phyloP scores from a whole-genome alignment of 495 filamentous ascomycete species.

The Daldinia loculata region DNA sequence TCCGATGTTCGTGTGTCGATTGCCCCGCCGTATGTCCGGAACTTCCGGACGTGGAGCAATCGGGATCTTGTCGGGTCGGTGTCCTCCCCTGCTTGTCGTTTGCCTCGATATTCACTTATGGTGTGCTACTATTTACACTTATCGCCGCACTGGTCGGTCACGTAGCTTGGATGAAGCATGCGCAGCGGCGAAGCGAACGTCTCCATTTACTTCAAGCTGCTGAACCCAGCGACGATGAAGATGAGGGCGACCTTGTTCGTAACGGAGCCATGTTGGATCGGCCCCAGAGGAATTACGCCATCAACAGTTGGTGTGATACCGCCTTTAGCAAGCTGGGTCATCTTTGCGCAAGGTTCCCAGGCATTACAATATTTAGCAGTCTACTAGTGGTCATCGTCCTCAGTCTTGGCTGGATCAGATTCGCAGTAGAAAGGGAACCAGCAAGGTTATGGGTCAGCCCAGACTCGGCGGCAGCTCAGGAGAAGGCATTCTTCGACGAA shows the following conservation, averaged over 20 bases:
- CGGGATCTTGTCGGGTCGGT: constrained; percentile 81
- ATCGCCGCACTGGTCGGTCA: constrained; percentile 74
- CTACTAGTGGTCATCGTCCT: constrained; percentile 75
- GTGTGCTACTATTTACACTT: constrained; percentile 72
- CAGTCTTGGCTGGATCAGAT: constrained; percentile 86
- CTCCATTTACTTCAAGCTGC: constrained; percentile 87
- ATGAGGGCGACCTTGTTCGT: constrained; percentile 81
- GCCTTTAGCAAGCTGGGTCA: constrained; percentile 85
- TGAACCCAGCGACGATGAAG: constrained; percentile 85
- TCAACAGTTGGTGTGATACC: constrained; percentile 81
- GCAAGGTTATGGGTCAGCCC: constrained; percentile 96
- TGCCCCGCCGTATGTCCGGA: constrained; percentile 85
- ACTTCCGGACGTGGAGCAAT: constrained; percentile 73
- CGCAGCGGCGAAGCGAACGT: constrained; percentile 77
- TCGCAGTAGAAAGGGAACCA: constrained; percentile 86
- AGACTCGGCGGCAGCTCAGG: constrained; percentile 85
- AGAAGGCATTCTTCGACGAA: constrained; percentile 94
- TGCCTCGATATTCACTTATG: constrained; percentile 86
- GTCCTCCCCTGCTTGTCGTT: constrained; percentile 90
- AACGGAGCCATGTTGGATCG: constrained; percentile 74
- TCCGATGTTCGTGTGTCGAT: constrained; percentile 91
- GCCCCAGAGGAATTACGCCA: constrained; percentile 73
- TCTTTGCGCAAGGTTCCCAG: constrained; percentile 81
- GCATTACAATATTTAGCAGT: constrained; percentile 77
- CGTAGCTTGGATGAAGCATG: constrained; percentile 75